These are phyloP conservation scores for Macadamia tetraphylla DNA, from an alignment of 164 flowering plant species.

Conservation along the genomic window DNA sequence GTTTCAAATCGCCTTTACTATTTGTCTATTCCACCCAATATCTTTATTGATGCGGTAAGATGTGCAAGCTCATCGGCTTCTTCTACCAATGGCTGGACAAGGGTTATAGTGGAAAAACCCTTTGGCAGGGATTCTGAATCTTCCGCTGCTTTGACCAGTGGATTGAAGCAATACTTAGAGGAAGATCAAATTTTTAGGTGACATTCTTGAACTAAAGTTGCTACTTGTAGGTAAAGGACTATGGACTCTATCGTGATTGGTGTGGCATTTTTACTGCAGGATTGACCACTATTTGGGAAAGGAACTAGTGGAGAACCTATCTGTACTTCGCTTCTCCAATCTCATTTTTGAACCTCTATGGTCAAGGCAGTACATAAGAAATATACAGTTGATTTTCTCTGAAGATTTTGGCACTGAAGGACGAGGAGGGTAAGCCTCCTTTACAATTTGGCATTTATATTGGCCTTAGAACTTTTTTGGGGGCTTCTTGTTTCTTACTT, in stretches of 20 bases:
- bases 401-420: slow-evolving; percentile 99
- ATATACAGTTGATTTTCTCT: slow-evolving; percentile 86
- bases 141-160: slow-evolving; percentile 71
- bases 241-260: background rate
- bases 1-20: slow-evolving; percentile 80
- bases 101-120: slow-evolving; percentile 96
- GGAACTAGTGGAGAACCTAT: slow-evolving; percentile 92
- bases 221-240: background rate
- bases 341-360: slow-evolving; percentile 91
- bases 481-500: background rate
- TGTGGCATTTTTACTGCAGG: slow-evolving; percentile 34
- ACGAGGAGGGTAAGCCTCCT: slow-evolving; percentile 71
- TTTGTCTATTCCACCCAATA: slow-evolving; percentile 89
- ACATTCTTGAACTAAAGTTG: background rate
- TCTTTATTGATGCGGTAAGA: slow-evolving; percentile 83
- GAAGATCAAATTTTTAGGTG: slow-evolving; percentile 97
- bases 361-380: slow-evolving; percentile 90
- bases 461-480: background rate
- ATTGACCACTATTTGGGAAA: slow-evolving; percentile 94
- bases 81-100: slow-evolving; percentile 86
- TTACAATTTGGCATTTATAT: background rate
- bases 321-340: slow-evolving; percentile 92
- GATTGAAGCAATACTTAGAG: slow-evolving; percentile 63
- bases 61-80: slow-evolving; percentile 82
- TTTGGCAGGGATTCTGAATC: slow-evolving; percentile 93